Conservation (phyloP, 2,329 filamentous ascomycete species). For the Cryphonectria naterciae region DNA sequence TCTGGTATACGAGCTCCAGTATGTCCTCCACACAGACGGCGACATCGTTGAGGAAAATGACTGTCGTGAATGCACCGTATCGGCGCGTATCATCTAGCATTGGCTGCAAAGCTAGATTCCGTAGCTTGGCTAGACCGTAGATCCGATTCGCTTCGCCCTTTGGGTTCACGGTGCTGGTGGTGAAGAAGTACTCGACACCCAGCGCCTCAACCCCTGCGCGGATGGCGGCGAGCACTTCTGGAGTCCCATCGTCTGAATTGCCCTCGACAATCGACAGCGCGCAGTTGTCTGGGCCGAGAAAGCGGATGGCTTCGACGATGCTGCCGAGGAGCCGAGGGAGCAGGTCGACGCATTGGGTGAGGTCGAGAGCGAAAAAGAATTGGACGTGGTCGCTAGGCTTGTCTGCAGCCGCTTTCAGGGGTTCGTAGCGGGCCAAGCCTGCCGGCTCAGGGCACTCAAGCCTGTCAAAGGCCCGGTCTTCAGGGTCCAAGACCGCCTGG, state of each 20-base stretch:
- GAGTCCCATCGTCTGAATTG: conserved; percentile 51
- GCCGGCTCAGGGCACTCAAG: conserved; percentile 23
- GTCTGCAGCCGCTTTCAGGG: neutral
- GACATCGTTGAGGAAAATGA: conserved; percentile 61
- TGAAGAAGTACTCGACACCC: conserved; percentile 47
- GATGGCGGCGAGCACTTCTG: conserved; percentile 51
- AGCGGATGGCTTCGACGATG: conserved; percentile 47
- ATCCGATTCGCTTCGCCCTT: conserved; percentile 43
- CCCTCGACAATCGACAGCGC: conserved; percentile 51
- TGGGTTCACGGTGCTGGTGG: conserved; percentile 49
- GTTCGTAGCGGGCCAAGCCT: conserved; percentile 22
- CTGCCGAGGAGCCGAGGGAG: conserved; percentile 51
- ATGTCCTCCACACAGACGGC: conserved; percentile 58
- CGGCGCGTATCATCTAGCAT: conserved; percentile 39
- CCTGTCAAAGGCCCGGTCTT: conserved; percentile 18
- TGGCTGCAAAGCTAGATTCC: conserved; percentile 57
- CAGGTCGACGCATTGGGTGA: conserved; percentile 47
- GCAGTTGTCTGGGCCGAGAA: conserved; percentile 47
- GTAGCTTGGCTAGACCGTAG: conserved; percentile 50
- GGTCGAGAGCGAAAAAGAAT: conserved; percentile 56
- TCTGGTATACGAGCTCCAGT: conserved; percentile 59
- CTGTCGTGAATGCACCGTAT: conserved; percentile 43
- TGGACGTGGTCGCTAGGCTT: conserved; percentile 19
- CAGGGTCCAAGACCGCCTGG: conserved; percentile 16
- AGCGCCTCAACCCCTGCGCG: conserved; percentile 43